Conservation (phyloP, 2,329 filamentous ascomycete species). For the Fusarium caatingaense region DNA sequence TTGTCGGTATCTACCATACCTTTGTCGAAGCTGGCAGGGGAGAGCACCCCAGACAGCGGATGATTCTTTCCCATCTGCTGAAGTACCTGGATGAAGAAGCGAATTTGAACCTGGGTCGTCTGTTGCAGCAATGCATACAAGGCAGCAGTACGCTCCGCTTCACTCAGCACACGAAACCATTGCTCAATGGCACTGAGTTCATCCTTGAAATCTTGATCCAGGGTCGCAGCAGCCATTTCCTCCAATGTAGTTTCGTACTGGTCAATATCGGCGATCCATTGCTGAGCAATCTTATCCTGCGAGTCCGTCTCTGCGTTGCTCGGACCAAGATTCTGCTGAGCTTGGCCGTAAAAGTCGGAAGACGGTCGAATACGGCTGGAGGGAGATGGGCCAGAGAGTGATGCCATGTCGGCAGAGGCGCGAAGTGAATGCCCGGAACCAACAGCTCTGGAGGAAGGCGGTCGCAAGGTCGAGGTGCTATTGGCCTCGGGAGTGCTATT, state of each 20-base stretch:
- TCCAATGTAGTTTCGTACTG: conserved; percentile 99
- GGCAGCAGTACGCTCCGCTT: conserved; percentile 94
- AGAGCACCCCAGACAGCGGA: conserved; percentile 94
- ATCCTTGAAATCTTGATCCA: conserved; percentile 99
- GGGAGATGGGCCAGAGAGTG: conserved; percentile 74
- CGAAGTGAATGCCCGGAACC: conserved; percentile 87
- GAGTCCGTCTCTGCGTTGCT: conserved; percentile 79
- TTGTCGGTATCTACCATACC: conserved; percentile 63
- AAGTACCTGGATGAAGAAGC: conserved; percentile 98
- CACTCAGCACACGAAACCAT: conserved; percentile 98
- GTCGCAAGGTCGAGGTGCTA: conserved; percentile 83
- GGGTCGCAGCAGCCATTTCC: conserved; percentile 98
- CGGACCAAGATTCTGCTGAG: conserved; percentile 74
- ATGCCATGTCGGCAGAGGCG: conserved; percentile 95
- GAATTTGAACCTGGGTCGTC: conserved; percentile 98
- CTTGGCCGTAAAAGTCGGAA: conserved; percentile 91
- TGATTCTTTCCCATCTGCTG: conserved; percentile 99
- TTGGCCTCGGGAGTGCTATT: conserved; percentile 97
- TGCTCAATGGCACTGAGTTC: conserved; percentile 99
- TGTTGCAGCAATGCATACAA: conserved; percentile 96
- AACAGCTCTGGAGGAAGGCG: conserved; percentile 81
- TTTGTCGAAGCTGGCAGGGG: conserved; percentile 96
- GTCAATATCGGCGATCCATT: conserved; percentile 99
- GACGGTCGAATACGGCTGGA: conserved; percentile 89
- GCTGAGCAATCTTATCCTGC: conserved; percentile 92